phyloP scores from a whole-genome alignment of 202 grass and related monocot genomes.

The Hordeum pubiflorum region DNA sequence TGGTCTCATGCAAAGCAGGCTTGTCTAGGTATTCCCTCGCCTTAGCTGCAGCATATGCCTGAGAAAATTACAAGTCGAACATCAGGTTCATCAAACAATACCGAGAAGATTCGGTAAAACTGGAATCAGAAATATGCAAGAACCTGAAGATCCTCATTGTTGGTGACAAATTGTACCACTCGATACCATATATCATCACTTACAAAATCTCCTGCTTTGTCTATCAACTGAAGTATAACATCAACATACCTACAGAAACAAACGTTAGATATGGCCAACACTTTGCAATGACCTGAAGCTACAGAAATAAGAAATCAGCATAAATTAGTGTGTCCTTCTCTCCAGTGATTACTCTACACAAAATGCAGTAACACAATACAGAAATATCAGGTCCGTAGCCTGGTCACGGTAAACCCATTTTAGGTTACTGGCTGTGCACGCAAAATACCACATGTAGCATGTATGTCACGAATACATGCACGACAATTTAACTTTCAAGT shows the following conservation, averaged over 20 bases:
- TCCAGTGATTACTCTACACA: slow-evolving; percentile 1
- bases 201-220: slow-evolving; percentile 98
- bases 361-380: not conserved
- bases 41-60: slow-evolving; percentile 93
- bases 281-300: not conserved
- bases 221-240: slow-evolving; percentile 99
- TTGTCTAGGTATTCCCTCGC: slow-evolving; percentile 97
- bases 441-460: not conserved
- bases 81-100: slow-evolving; percentile 19
- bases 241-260: slow-evolving; percentile 86
- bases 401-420: not conserved
- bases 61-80: slow-evolving; percentile 36
- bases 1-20: slow-evolving; percentile 99
- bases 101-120: not conserved
- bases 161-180: slow-evolving; percentile 99
- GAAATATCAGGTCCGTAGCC: not conserved
- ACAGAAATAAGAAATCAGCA: not conserved
- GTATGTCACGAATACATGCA: not conserved
- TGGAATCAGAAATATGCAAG: slow-evolving; percentile 33
- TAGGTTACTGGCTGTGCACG: not conserved
- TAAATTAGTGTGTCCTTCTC: not conserved
- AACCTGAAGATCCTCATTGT: slow-evolving; percentile 98
- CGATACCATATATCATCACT: slow-evolving; percentile 99
- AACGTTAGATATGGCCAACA: not conserved
- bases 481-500: not conserved